Conservation (phyloP, 441 rosid genomes). For the Bocquillonia castaneifolia region DNA sequence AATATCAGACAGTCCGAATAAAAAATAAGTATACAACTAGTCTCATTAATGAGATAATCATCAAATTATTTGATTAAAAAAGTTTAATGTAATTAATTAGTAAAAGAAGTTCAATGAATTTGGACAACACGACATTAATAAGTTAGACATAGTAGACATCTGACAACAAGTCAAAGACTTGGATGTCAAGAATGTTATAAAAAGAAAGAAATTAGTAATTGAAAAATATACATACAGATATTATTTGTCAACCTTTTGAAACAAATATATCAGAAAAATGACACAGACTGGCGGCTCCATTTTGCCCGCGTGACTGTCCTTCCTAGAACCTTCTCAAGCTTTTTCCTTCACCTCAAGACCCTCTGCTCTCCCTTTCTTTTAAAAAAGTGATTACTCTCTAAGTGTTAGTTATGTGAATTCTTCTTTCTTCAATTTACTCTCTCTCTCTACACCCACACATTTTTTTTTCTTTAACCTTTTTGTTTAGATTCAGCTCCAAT, state of each 20-base stretch:
- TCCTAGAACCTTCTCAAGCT: constrained; percentile 2
- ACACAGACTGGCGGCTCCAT: constrained; percentile 5
- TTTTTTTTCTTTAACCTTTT: no score
- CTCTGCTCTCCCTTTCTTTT: background rate
- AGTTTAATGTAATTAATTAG: no score
- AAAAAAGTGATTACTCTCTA: background rate
- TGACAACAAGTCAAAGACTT: constrained; percentile 8
- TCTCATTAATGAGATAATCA: no score
- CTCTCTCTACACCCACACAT: background rate
- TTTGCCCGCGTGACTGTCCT: background rate
- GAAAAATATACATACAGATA: background rate
- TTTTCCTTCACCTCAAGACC: background rate
- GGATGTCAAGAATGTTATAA: background rate
- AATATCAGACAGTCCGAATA: no score
- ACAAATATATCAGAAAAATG: background rate
- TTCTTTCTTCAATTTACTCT: background rate
- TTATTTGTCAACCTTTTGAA: background rate
- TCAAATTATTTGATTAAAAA: no score
- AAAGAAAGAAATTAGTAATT: background rate
- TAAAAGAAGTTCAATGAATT: no score
- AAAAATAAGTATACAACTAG: no score
- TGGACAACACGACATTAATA: no score
- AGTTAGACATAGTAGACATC: no score
- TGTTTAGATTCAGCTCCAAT: background rate
- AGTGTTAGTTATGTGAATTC: background rate